Percentiles rank a stretch among this genome's conserved stretches.
These are phyloP conservation scores for Pseudotsuga menziesii DNA, from an alignment of 75 land plant species.

Conservation along the genomic window DNA sequence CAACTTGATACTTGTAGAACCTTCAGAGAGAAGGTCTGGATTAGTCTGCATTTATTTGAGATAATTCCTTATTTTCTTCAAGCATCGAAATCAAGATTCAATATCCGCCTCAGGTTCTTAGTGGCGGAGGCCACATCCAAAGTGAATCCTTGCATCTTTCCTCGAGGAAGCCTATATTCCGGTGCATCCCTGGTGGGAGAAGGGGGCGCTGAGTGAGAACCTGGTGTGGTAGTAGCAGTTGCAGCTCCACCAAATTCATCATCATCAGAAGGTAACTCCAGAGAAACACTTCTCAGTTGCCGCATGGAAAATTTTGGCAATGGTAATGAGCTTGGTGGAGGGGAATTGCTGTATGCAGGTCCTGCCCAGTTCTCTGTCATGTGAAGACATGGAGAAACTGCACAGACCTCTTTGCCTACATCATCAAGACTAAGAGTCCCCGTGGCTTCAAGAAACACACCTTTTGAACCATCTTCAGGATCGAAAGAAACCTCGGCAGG, in stretches of 20 bases:
- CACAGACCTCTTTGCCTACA: not conserved
- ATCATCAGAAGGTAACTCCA: constrained; percentile 24
- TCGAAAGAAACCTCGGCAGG: too few species aligned
- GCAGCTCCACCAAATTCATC: constrained; percentile 9
- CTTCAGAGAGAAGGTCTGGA: too few species aligned
- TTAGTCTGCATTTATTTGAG: too few species aligned
- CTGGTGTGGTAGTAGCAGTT: constrained; percentile 4
- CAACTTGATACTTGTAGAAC: too few species aligned
- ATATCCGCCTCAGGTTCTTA: constrained; percentile 55
- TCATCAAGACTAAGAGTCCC: not conserved
- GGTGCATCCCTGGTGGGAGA: constrained; percentile 38
- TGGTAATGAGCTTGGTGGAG: constrained; percentile 79
- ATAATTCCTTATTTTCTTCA: not conserved
- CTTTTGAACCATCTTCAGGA: not conserved
- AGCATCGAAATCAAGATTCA: constrained; percentile 43
- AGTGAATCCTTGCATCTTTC: not conserved
- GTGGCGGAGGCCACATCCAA: constrained; percentile 28
- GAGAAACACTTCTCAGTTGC: constrained; percentile 34
- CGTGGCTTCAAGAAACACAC: not conserved
- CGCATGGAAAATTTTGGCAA: constrained; percentile 64
- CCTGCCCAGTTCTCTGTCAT: constrained; percentile 75
- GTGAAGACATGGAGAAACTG: not conserved
- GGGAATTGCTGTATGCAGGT: constrained; percentile 74
- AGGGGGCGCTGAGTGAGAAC: constrained; percentile 51
- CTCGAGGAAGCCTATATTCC: not conserved